Evolutionary conservation across 306 rosid genomes (phyloP), one percentile per base, ranked within the genome.

Genomic region (Casuarina cunninghamiana): DNA sequence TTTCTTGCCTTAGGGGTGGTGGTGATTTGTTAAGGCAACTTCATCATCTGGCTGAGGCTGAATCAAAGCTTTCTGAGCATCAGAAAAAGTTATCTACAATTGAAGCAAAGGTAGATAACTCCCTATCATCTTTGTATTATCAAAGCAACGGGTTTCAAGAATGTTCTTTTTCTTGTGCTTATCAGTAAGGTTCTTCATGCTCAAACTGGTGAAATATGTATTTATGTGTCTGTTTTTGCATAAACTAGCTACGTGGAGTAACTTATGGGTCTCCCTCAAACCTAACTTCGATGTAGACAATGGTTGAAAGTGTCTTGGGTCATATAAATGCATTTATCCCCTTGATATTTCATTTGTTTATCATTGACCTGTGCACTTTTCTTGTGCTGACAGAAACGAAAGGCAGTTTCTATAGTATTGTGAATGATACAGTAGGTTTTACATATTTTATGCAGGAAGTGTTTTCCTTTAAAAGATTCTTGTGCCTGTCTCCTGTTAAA

Each of bases 1-100:
- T 79, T 58, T 71, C 37, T 72, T 87, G 75, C 88, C 72, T 78
- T 88, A 95, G 98, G 87, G 96, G 96, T 55, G 90, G 97, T 41
- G 98, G 97, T 69, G 91, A 89, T 78, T 86, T 95, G 75, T 81
- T 95, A 85, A 88, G 89, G 82, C 91, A 87, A 79, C 97, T 92
- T 80, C 93, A 92, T 71, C 88, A 82, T 81, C 83, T 95, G 86
- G 91, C 90, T 6, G 96, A 89, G 81, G 91, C 97, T 66, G 96
- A 92, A 78, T 76, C 83, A 62, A 82, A 88, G 74, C 92, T 92
- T 71, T 88, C 83, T 10, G 32, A 75, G 70, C 97, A 91, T 77
- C 96, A 93, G 82, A 87, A 79, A 82, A 88, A 83, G 82, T 83
- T 93, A 79, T 76, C 79, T 55, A 91, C 88, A 81, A 78, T 95